phyloP scores from a whole-genome alignment of 2,329 filamentous ascomycete genomes.

The Capronia epimyces region DNA sequence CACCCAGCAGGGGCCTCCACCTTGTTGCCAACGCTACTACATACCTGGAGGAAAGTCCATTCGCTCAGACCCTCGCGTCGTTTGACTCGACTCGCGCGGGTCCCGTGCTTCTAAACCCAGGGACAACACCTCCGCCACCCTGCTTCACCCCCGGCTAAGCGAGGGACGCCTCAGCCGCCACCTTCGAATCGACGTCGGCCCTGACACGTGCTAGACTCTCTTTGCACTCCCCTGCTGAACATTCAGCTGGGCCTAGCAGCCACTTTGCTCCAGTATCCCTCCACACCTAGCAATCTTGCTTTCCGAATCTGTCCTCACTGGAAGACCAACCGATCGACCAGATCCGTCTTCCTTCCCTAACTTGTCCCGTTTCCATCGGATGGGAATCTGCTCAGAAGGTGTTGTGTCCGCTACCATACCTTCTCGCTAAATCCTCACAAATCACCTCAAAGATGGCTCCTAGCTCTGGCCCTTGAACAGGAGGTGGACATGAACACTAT shows the following conservation, averaged over 20 bases:
- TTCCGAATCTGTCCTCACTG: conserved; percentile 1
- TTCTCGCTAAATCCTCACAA: too few species aligned
- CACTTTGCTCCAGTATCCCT: not conserved
- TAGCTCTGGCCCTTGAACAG: not conserved
- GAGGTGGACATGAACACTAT: too few species aligned
- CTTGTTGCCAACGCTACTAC: not conserved
- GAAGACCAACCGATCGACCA: not conserved
- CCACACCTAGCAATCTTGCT: not conserved
- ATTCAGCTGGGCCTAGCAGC: not conserved
- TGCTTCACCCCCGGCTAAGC: conserved; percentile 13
- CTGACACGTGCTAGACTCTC: not conserved
- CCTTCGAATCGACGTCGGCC: not conserved
- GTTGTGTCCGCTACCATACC: too few species aligned
- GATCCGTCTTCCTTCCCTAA: not conserved
- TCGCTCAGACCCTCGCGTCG: conserved; percentile 3
- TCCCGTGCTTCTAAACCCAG: not conserved
- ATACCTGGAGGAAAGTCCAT: not conserved
- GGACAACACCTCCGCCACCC: conserved; percentile 9
- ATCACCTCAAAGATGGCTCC: too few species aligned
- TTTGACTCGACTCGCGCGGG: not conserved
- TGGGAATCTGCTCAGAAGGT: not conserved
- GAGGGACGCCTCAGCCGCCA: conserved; percentile 16
- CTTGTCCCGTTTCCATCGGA: not conserved
- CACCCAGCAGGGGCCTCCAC: not conserved
- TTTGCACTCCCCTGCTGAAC: not conserved